Conservation (phyloP, 352 stramenopile genomes). For the Globisporangium heterothallicum region DNA sequence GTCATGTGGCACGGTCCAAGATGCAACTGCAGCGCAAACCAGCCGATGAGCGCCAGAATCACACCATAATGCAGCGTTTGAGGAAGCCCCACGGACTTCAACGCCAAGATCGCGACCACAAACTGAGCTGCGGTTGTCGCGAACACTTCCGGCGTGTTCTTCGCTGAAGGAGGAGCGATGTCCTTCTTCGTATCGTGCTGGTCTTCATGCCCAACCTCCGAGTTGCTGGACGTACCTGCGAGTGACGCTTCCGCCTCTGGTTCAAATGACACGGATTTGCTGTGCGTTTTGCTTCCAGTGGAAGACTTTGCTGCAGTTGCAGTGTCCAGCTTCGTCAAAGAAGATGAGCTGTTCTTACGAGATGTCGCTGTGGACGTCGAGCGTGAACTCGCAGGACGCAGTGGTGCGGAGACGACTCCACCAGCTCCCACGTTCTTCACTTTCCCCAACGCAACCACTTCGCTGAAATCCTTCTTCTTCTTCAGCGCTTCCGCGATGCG, state of each 20-base stretch:
- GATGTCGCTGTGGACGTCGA: too few relatives aligned
- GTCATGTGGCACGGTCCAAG: slow-evolving; percentile 56
- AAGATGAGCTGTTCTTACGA: slow-evolving; percentile 7
- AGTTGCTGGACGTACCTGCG: too few relatives aligned
- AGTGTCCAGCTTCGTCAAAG: neutral
- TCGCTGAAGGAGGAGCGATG: neutral
- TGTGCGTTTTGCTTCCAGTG: neutral
- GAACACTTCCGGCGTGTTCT: slow-evolving; percentile 31
- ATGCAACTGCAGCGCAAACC: slow-evolving; percentile 46
- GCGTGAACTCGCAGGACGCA: too few relatives aligned
- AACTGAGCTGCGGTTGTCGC: slow-evolving; percentile 47
- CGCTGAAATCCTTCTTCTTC: slow-evolving; percentile 32
- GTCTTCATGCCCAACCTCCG: too few relatives aligned
- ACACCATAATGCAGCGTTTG: slow-evolving; percentile 35
- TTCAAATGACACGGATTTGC: too few relatives aligned
- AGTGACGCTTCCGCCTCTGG: slow-evolving; percentile 8
- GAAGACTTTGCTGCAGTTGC: neutral
- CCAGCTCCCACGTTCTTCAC: slow-evolving; percentile 31
- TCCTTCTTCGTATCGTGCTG: too few relatives aligned
- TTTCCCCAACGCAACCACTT: slow-evolving; percentile 29
- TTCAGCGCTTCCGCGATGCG: slow-evolving; percentile 52
- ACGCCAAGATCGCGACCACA: slow-evolving; percentile 34
- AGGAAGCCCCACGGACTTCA: slow-evolving; percentile 42
- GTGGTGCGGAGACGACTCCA: neutral
- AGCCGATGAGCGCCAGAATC: slow-evolving; percentile 40